Percentiles rank a stretch among this genome's conserved stretches.
These are phyloP conservation scores for Phytophthora meadii DNA, from an alignment of 352 stramenopile species.

Conservation along the genomic window DNA sequence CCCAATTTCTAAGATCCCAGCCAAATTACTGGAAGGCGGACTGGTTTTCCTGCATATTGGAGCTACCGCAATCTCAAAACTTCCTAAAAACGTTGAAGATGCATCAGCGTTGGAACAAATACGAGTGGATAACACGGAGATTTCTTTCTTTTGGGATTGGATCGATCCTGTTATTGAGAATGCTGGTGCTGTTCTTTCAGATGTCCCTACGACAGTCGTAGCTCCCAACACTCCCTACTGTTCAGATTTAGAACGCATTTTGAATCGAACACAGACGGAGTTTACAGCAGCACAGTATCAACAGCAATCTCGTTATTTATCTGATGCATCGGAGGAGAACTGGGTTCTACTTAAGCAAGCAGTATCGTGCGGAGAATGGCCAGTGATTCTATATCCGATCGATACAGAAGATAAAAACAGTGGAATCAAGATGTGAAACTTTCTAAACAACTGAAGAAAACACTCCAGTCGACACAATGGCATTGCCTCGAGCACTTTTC, in stretches of 20 bases:
- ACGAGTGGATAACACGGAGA: constrained; percentile 26
- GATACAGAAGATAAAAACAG: constrained; percentile 20
- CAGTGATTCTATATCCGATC: constrained; percentile 26
- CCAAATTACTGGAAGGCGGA: constrained; percentile 24
- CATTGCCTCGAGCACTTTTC: constrained; percentile 50
- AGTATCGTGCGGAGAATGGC: constrained; percentile 12
- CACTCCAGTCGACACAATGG: not conserved
- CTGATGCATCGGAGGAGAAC: constrained; percentile 2
- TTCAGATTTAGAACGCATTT: constrained; percentile 12
- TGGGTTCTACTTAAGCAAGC: constrained; percentile 2
- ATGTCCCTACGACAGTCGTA: constrained; percentile 21
- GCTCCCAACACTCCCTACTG: constrained; percentile 31
- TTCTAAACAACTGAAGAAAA: constrained; percentile 25
- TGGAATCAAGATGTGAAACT: constrained; percentile 6
- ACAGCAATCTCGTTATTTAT: constrained; percentile 5
- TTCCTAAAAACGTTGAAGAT: constrained; percentile 23
- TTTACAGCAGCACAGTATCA: constrained; percentile 4
- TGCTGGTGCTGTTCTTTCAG: constrained; percentile 9
- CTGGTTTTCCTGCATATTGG: constrained; percentile 27
- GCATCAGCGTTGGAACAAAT: constrained; percentile 21
- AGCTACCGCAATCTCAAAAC: constrained; percentile 10
- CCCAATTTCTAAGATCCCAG: constrained; percentile 22
- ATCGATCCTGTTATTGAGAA: constrained; percentile 29
- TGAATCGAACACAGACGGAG: not conserved
- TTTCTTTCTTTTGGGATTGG: constrained; percentile 35